Percentiles rank a stretch among this genome's conserved stretches.
Evolutionary conservation across 192 early-diverging fungal genomes (phyloP).

Genomic region (Piromyces finnis): DNA sequence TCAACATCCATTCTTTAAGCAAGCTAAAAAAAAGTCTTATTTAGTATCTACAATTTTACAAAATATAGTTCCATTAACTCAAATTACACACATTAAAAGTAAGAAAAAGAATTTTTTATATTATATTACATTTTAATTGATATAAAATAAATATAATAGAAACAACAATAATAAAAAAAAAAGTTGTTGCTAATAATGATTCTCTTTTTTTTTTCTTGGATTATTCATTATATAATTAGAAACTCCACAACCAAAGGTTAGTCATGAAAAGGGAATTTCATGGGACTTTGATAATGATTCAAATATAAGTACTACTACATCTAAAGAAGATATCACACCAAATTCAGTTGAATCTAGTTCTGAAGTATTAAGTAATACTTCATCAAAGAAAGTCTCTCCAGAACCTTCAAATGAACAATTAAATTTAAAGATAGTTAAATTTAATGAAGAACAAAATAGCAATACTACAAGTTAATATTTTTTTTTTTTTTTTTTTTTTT

Average conservation of each 20-base stretch:
- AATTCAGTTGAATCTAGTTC: background rate
- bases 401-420: background rate
- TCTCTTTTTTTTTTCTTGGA: too few relatives aligned
- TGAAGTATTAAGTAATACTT: background rate
- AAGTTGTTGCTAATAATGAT: too few relatives aligned
- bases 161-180: too few relatives aligned
- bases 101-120: too few relatives aligned
- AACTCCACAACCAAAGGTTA: background rate
- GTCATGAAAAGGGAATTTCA: background rate
- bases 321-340: background rate
- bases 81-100: constrained; percentile 39
- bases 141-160: too few relatives aligned
- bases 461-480: background rate
- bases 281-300: background rate
- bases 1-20: constrained; percentile 59
- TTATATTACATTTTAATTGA: too few relatives aligned
- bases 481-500: background rate
- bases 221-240: too few relatives aligned
- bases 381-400: background rate
- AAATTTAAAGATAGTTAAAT: background rate
- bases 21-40: constrained; percentile 49
- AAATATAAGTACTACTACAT: background rate
- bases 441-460: background rate
- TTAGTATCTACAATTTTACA: constrained; percentile 32
- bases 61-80: constrained; percentile 45